Base-by-base conservation (phyloP, 768 basidiomycete species). In the Lactarius trivialis region DNA sequence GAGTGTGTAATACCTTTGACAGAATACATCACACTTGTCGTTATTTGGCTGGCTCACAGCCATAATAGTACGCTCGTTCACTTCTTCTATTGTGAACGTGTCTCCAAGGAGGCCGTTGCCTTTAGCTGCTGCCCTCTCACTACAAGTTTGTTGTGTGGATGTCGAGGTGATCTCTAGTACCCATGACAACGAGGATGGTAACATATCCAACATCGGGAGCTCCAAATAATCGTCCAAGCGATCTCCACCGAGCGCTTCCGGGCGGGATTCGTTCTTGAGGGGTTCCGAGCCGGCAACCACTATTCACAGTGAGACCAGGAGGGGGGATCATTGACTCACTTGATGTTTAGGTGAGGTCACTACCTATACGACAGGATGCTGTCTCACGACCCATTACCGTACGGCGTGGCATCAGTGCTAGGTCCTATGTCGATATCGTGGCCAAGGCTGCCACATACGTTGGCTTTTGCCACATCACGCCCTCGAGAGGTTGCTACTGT, bases 371-470 rank as follows among this genome's bases (percentile, higher is more conserved):
- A n/a, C n/a, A n/a, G n/a, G n/a, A n/a, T n/a, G n/a, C n/a, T n/a
- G n/a, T n/a, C n/a, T n/a, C n/a, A n/a, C n/a, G n/a, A n/a, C n/a
- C n/a, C n/a, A n/a, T n/a, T n/a, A n/a, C n/a, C n/a, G n/a, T n/a
- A n/a, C n/a, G n/a, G n/a, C n/a, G n/a, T n/a, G n/a, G n/a, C n/a
- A n/a, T n/a, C 79, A 89, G 86, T 58, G 93, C 89, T 30, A 86
- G 93, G 6, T 96, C 93, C 2, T 99, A 98, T 70, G 95, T 98
- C 50, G 93, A 96, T 72, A 97, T 99, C 71, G 88, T 81, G 66
- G 94, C 97, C 5, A 98, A 98, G 97, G 97, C 0, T 96, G n/a
- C n/a, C n/a, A n/a, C n/a, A n/a, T n/a, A n/a, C n/a, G n/a, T n/a
- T n/a, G n/a, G n/a, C n/a, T 96, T 73, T 74, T 99, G 30, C 91